Evolutionary conservation across 1,284 basidiomycete genomes (phyloP), one percentile per base, ranked within the genome.

Genomic region (Ustilago shanxiensis): DNA sequence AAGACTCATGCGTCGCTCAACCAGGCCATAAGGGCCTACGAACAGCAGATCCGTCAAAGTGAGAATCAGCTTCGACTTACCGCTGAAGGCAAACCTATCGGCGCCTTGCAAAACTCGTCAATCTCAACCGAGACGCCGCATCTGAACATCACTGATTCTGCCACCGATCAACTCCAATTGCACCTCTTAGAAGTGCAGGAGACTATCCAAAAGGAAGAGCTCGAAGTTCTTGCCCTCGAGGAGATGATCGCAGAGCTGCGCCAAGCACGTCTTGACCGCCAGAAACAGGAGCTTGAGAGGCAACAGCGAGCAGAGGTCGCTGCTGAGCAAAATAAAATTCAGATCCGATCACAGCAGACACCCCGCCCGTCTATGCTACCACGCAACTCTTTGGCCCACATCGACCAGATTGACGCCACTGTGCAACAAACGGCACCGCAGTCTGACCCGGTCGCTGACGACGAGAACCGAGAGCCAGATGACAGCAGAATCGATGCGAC

Each of bases 221-320:
- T 85, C 64, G 84, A 85, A 56, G 77, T 85, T 24, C 64, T 85
- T n/a, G 84, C 84, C 6, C 72, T 85, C 28, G 82, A 84, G 31
- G 80, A 79, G 50, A 79, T 84, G 78, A 75, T 79, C 9, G 49
- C 62, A 29, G 84, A 85, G 51, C 60, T 83, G 14, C 67, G 72
- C 20, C 64, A 76, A 31, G 67, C 67, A 8, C 63, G 67, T 24
- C 29, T 45, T 39, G 68, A 66, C 13, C 53, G 66, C 45, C 64
- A 72, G 16, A 66, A 63, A 33, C 64, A 70, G 39, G 67, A 75
- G 55, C 60, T 72, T 18, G 60, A 66, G 8, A 63, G 57, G 4
- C 63, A 75, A 39, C 52, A 67, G n/a, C 56, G 20, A 7, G 65
- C 60, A 5, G 59, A 65, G 26, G 53, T 53, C 13, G 60, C 65